Evolutionary conservation across 2,329 filamentous ascomycete species (phyloP).

Genomic region (Trichoderma polysporum): DNA sequence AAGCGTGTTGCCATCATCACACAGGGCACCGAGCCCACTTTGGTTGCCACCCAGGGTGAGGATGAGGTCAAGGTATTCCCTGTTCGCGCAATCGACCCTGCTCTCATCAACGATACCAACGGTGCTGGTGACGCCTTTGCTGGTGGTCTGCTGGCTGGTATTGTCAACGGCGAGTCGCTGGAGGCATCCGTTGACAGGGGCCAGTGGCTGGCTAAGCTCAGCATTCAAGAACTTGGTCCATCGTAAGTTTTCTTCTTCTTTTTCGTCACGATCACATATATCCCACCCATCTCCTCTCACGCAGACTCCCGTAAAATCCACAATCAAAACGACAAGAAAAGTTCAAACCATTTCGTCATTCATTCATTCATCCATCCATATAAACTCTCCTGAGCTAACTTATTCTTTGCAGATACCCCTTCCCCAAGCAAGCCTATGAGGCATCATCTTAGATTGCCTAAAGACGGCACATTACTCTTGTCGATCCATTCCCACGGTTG

Average conservation of each 20-base stretch:
- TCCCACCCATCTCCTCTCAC: background rate
- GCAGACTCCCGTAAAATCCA: background rate
- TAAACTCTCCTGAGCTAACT: background rate
- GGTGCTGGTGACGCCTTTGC: constrained; percentile 97
- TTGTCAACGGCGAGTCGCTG: constrained; percentile 80
- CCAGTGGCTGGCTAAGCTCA: constrained; percentile 92
- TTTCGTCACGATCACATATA: background rate
- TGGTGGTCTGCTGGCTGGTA: constrained; percentile 86
- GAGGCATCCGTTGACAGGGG: constrained; percentile 83
- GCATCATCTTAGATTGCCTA: constrained; percentile 39
- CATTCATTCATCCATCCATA: background rate
- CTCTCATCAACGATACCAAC: constrained; percentile 91
- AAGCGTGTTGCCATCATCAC: constrained; percentile 89
- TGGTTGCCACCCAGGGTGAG: constrained; percentile 75
- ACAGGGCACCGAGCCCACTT: constrained; percentile 87
- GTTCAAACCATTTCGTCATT: background rate
- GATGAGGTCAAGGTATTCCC: constrained; percentile 72
- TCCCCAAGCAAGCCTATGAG: constrained; percentile 76
- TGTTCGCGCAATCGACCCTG: constrained; percentile 74
- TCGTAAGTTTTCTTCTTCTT: constrained; percentile 64
- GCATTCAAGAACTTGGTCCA: constrained; percentile 92
- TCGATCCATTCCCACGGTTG: constrained; percentile 26
- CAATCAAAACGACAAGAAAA: background rate
- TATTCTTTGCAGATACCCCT: constrained; percentile 63
- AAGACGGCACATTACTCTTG: constrained; percentile 28